Percentiles rank a stretch among this genome's conserved stretches.
These are phyloP conservation scores for Rhipidocladum racemiflorum DNA, from an alignment of 176 grass and related monocot species.

Conservation along the genomic window DNA sequence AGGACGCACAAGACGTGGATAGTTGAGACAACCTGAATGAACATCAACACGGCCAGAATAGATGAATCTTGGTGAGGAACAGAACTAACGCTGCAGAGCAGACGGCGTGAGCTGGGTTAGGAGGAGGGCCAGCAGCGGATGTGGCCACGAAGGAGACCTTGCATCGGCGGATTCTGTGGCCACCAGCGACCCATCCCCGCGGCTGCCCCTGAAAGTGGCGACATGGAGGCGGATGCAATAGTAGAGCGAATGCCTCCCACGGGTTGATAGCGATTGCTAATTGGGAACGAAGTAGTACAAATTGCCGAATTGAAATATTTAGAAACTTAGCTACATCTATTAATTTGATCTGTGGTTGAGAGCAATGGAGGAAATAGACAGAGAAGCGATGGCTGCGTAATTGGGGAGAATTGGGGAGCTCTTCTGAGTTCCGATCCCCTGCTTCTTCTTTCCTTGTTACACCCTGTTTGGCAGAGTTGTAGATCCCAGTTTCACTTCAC, in stretches of 20 bases:
- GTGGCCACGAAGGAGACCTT: background rate
- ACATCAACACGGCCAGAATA: background rate
- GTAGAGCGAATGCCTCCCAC: background rate
- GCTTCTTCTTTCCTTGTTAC: too few relatives aligned
- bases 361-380: too few relatives aligned
- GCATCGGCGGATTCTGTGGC: background rate
- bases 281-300: too few relatives aligned
- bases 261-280: background rate
- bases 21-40: background rate
- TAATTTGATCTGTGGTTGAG: too few relatives aligned
- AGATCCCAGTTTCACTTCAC: too few relatives aligned
- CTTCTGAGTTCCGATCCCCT: too few relatives aligned
- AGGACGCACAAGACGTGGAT: background rate
- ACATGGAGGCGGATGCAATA: background rate
- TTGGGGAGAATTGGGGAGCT: too few relatives aligned
- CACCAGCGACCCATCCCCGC: conserved; percentile 9
- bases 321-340: too few relatives aligned
- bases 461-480: too few relatives aligned
- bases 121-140: background rate
- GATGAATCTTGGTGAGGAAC: conserved; percentile 5
- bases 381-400: too few relatives aligned
- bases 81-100: background rate
- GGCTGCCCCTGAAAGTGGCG: background rate
- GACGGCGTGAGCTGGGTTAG: background rate
- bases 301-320: too few relatives aligned